These are phyloP conservation scores for Basidiobolus heterosporus DNA, from an alignment of 371 early-diverging fungal genomes.

Conservation along the genomic window DNA sequence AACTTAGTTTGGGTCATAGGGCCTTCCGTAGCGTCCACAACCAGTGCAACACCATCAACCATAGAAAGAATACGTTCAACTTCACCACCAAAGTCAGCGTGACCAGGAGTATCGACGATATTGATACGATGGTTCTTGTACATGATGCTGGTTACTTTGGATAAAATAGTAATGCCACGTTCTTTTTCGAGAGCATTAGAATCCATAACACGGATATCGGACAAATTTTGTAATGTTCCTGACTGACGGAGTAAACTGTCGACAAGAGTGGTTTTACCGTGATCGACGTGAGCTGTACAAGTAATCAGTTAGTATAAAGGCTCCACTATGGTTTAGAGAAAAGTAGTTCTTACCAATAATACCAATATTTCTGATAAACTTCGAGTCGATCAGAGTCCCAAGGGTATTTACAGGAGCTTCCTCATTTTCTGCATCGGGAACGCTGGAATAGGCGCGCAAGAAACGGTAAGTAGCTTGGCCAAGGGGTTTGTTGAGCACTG, in stretches of 20 bases:
- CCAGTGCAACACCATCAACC: slow-evolving; percentile 65
- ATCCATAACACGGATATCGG: slow-evolving; percentile 56
- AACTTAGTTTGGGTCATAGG: slow-evolving; percentile 74
- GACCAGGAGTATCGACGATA: slow-evolving; percentile 73
- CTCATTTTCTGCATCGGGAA: no score
- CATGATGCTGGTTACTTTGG: slow-evolving; percentile 48
- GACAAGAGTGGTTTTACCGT: slow-evolving; percentile 98
- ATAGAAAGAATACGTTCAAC: slow-evolving; percentile 72
- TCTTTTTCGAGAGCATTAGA: slow-evolving; percentile 63
- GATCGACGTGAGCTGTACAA: slow-evolving; percentile 83
- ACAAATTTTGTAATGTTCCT: slow-evolving; percentile 9
- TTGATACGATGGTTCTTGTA: slow-evolving; percentile 44
- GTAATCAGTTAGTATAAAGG: no score
- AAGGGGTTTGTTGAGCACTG: no score
- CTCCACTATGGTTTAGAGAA: no score
- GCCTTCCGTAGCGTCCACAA: slow-evolving; percentile 69
- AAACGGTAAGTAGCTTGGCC: no score
- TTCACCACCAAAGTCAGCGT: slow-evolving; percentile 65
- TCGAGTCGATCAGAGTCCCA: not conserved
- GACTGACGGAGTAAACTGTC: slow-evolving; percentile 80
- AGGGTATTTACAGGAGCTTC: no score
- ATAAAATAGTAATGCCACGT: slow-evolving; percentile 70
- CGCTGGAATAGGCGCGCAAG: no score
- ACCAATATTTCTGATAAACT: slow-evolving; percentile 15
- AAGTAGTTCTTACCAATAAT: slow-evolving; percentile 10